phyloP scores from a whole-genome alignment of 192 early-diverging fungal genomes.

The Gaertneriomyces sp. region DNA sequence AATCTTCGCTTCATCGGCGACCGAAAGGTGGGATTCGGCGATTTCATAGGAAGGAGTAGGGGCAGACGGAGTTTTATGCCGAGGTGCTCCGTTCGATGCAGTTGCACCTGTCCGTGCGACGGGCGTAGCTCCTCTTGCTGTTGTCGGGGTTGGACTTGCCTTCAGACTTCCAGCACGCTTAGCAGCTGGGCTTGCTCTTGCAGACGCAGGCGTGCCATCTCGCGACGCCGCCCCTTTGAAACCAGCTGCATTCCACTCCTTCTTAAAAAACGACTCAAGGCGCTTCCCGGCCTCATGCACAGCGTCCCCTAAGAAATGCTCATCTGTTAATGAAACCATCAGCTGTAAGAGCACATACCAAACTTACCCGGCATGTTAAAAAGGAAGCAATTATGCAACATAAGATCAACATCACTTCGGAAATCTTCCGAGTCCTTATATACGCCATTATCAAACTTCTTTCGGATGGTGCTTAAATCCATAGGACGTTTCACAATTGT shows the following conservation, averaged over 20 bases:
- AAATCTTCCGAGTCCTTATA: constrained; percentile 64
- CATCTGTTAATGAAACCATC: background rate
- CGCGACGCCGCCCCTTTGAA: background rate
- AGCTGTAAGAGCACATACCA: background rate
- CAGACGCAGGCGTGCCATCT: background rate
- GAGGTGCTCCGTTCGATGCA: background rate
- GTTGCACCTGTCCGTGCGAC: too few relatives aligned
- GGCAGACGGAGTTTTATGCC: background rate
- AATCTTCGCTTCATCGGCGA: background rate
- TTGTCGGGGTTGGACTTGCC: too few relatives aligned
- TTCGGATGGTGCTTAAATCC: constrained; percentile 77
- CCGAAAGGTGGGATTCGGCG: background rate
- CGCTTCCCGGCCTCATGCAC: constrained; percentile 35
- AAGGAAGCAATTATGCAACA: constrained; percentile 44
- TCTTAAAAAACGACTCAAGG: constrained; percentile 25
- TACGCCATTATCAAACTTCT: constrained; percentile 58
- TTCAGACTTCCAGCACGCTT: too few relatives aligned
- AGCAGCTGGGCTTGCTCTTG: background rate
- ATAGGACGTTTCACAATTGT: constrained; percentile 82
- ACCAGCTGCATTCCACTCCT: constrained; percentile 30
- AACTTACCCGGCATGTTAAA: constrained; percentile 65
- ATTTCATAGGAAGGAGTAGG: too few relatives aligned
- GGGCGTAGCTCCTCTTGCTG: too few relatives aligned
- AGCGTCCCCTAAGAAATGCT: constrained; percentile 28
- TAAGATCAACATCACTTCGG: constrained; percentile 63